Percentiles rank a stretch among this genome's conserved stretches.
These are phyloP conservation scores for Neonectria punicea DNA, from an alignment of 2,329 filamentous ascomycete genomes.

Conservation along the genomic window DNA sequence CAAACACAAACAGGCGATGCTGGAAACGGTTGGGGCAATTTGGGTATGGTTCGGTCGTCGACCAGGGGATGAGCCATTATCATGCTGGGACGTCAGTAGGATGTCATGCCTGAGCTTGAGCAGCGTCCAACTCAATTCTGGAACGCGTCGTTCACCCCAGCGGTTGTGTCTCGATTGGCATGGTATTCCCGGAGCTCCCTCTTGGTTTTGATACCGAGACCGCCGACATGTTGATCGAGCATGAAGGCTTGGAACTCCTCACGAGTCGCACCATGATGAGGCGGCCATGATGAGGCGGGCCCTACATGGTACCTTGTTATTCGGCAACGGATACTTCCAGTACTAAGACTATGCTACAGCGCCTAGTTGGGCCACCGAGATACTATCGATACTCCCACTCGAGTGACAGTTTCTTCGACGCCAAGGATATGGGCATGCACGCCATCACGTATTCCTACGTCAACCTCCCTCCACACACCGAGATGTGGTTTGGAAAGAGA, in stretches of 20 bases:
- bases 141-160: not conserved
- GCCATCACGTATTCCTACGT: not conserved
- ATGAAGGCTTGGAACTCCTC: not conserved
- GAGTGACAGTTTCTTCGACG: not conserved
- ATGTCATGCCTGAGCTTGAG: not conserved
- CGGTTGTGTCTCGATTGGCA: not conserved
- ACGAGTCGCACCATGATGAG: not conserved
- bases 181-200: not conserved
- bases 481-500: not conserved
- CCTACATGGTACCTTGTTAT: not conserved
- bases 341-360: not conserved
- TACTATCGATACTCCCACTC: not conserved
- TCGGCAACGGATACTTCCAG: not conserved
- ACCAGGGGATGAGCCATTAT: not conserved
- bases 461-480: not conserved
- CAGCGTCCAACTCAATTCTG: not conserved
- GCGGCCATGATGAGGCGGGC: not conserved
- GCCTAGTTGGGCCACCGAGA: not conserved
- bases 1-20: constrained; percentile 13
- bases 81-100: not conserved
- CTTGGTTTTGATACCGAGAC: not conserved
- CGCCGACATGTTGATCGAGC: not conserved
- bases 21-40: not conserved
- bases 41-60: not conserved
- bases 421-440: not conserved